Evolutionary conservation across 2,329 filamentous ascomycete species (phyloP).

Genomic region (Hypoxylon sp.): DNA sequence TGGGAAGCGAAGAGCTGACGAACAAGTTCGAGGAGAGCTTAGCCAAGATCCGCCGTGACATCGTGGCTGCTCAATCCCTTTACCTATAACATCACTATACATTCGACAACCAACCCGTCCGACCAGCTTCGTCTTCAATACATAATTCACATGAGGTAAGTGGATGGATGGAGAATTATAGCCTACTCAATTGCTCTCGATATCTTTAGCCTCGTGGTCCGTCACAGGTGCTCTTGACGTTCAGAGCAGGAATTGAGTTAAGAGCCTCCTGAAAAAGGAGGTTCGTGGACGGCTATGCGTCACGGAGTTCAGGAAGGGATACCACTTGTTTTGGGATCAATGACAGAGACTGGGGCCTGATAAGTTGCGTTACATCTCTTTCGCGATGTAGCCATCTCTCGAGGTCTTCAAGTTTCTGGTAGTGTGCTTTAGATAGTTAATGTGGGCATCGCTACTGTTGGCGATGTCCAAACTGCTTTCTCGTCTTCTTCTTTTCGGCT

Average conservation of each 20-base stretch:
- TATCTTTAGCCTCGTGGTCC: not conserved
- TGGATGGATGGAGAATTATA: conserved; percentile 9
- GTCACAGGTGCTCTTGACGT: not conserved
- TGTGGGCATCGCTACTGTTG: conserved; percentile 49
- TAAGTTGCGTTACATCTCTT: conserved; percentile 11
- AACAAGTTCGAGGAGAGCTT: conserved; percentile 92
- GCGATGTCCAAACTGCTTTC: conserved; percentile 49
- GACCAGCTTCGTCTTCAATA: not conserved
- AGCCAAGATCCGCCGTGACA: conserved; percentile 88
- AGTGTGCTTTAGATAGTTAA: conserved; percentile 48
- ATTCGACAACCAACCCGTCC: not conserved
- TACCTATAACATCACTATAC: conserved; percentile 74
- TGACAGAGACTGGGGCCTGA: conserved; percentile 34
- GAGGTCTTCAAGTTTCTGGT: conserved; percentile 35
- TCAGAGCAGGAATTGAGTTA: conserved; percentile 13
- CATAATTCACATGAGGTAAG: conserved; percentile 15
- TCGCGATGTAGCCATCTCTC: conserved; percentile 24
- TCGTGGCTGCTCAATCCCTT: conserved; percentile 93
- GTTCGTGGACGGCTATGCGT: conserved; percentile 6
- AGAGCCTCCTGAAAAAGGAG: not conserved
- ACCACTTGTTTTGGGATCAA: conserved; percentile 44
- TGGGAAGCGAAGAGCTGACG: conserved; percentile 95
- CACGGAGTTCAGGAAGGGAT: conserved; percentile 45
- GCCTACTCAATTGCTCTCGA: conserved; percentile 4
- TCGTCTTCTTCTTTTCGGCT: conserved; percentile 26